These are phyloP conservation scores for Cadophora gregata DNA, from an alignment of 2,329 filamentous ascomycete genomes.

Conservation along the genomic window DNA sequence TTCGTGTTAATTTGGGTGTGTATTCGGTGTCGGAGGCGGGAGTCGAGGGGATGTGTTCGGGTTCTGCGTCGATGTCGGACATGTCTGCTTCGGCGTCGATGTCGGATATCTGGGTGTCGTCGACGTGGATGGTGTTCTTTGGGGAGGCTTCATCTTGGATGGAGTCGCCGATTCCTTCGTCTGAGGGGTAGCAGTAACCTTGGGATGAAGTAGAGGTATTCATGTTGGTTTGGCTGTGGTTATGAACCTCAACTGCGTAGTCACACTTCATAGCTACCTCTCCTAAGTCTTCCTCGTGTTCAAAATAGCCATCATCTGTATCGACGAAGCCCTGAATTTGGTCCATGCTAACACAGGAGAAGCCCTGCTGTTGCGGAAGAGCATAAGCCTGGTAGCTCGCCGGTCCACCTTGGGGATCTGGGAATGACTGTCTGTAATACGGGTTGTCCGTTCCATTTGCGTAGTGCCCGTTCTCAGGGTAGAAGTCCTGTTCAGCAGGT, in stretches of 20 bases:
- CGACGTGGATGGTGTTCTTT: conserved; percentile 20
- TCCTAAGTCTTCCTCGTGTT: conserved; percentile 32
- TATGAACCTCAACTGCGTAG: conserved; percentile 22
- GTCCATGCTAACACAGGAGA: conserved; percentile 36
- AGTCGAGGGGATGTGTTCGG: conserved; percentile 14
- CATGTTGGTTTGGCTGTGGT: conserved; percentile 13
- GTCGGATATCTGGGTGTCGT: conserved; percentile 24
- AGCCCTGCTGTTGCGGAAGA: conserved; percentile 13
- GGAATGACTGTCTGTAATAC: conserved; percentile 3
- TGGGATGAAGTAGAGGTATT: neutral
- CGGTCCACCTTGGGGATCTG: neutral
- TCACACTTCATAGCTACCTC: conserved; percentile 30
- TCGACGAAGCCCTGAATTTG: conserved; percentile 41
- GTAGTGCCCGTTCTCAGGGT: conserved; percentile 31
- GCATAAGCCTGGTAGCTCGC: conserved; percentile 13
- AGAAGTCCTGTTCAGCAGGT: conserved; percentile 32
- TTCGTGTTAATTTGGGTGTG: conserved; percentile 30
- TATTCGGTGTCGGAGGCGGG: conserved; percentile 38
- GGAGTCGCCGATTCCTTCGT: conserved; percentile 39
- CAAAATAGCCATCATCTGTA: conserved; percentile 31
- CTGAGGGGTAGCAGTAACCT: conserved; percentile 24
- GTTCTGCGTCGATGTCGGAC: conserved; percentile 29
- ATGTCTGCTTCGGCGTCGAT: conserved; percentile 30
- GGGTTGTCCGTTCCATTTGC: conserved; percentile 4
- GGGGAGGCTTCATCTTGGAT: conserved; percentile 37